phyloP scores from a whole-genome alignment of 31 red algal genomes.

The Asparagopsis taxiformis region DNA sequence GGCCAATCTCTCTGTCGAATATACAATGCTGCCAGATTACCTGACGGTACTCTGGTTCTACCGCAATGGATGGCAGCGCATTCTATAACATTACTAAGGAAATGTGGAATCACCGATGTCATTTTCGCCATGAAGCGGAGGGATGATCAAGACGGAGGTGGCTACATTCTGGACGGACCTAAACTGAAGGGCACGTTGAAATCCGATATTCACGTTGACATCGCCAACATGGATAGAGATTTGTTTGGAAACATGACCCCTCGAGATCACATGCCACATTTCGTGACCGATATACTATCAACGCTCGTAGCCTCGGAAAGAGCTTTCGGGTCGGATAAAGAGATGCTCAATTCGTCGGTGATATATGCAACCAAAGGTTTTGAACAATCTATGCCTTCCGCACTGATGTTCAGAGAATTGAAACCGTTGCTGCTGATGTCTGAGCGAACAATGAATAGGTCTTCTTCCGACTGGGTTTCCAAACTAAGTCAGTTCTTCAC shows the following conservation, averaged over 20 bases:
- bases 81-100: not conserved
- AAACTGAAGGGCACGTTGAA: not conserved
- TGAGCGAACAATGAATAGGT: constrained; percentile 32
- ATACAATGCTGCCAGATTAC: constrained; percentile 14
- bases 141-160: not conserved
- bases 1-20: constrained; percentile 33
- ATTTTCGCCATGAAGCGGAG: constrained; percentile 11
- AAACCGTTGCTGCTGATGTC: constrained; percentile 38
- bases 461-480: constrained; percentile 56
- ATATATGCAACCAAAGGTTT: not conserved
- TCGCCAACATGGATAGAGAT: constrained; percentile 14
- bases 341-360: not conserved
- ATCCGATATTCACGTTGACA: constrained; percentile 18
- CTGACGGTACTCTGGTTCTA: constrained; percentile 34
- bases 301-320: constrained; percentile 29
- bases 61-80: constrained; percentile 50
- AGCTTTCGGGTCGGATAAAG: constrained; percentile 20
- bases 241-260: constrained; percentile 29
- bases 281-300: constrained; percentile 40
- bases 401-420: constrained; percentile 15
- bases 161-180: constrained; percentile 3
- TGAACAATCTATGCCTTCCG: not conserved
- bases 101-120: constrained; percentile 8
- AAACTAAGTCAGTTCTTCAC: constrained; percentile 41
- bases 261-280: constrained; percentile 47